A percentile compares a stretch with the other conserved stretches of the same genome.
Evolutionary conservation across 2,329 filamentous ascomycete species (phyloP).

Genomic region (Cercospora sp.): DNA sequence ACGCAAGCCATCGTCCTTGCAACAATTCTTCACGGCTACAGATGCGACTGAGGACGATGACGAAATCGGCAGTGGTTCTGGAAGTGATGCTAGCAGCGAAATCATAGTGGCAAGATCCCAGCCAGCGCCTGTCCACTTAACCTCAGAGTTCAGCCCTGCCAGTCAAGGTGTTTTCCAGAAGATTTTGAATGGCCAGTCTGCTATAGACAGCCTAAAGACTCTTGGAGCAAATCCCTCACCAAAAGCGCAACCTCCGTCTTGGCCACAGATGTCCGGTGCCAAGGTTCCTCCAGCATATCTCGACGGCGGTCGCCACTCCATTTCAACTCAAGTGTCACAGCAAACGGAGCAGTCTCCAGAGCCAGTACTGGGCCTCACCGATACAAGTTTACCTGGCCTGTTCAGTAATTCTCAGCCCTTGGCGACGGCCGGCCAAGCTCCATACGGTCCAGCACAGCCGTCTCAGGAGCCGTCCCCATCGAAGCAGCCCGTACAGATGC

Average conservation of each 20-base stretch:
- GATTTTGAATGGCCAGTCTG: background rate
- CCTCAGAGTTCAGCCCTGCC: constrained; percentile 3
- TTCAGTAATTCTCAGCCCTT: background rate
- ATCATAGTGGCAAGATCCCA: background rate
- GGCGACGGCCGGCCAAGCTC: background rate
- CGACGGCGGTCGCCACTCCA: background rate
- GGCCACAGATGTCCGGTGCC: background rate
- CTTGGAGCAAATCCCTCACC: background rate
- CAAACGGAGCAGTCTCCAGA: background rate
- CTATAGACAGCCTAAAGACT: background rate
- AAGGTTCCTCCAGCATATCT: background rate
- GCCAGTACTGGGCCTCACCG: background rate
- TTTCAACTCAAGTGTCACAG: background rate
- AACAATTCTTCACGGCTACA: background rate
- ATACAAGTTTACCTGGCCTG: background rate
- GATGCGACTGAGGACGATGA: background rate
- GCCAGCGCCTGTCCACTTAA: background rate
- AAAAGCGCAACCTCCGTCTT: background rate
- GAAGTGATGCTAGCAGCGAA: background rate
- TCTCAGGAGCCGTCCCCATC: background rate
- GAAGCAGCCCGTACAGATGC: background rate
- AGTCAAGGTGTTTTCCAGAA: background rate
- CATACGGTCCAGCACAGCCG: background rate
- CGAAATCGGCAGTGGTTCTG: background rate
- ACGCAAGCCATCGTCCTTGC: constrained; percentile 3